Base-by-base conservation (phyloP, 306 rosid species). In the Morella rubra region DNA sequence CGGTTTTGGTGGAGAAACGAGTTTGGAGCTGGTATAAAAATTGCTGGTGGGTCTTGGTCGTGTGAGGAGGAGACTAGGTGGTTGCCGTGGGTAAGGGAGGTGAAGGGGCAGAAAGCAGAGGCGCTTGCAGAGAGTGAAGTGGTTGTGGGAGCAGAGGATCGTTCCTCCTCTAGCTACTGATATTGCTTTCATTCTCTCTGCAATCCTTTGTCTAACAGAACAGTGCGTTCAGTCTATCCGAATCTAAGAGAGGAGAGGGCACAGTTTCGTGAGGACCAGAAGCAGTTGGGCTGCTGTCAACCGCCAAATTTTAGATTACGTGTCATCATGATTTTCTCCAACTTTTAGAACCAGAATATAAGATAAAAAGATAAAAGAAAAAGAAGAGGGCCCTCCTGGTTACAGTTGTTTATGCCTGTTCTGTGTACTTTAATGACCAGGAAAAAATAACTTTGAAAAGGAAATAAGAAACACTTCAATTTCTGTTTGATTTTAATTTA, bases 231-330 rank as follows among this genome's bases (percentile, higher is more conserved):
- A 69, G 55, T 18, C 1, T 42, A 22, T 22, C 24, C 58, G 24
- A 42, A 24, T 1, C 13, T n/a, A 8, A 52, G 20, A 14, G 12
- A 7, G 10, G 16, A 5, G 47, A 65, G 52, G 66, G 56, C 19
- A 15, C 11, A 4, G 51, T 12, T 65, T n/a, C 32, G 37, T 12
- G 44, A 41, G n/a, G 42, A 53, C 69, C 1, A 53, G 8, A 44
- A 62, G 66, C 75, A 58, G 70, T 4, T 47, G 76, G 70, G 58
- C 64, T 5, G 8, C 51, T 77, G 82, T 72, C 84, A 62, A 73
- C 87, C 84, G 87, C 87, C 87, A 76, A 84, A 84, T 59, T 73
- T 52, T 13, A 42, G 79, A 16, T 61, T 18, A 84, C 87, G 87
- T 84, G 87, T 72, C 82, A 64, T 46, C 69, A 8, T 73, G 54